Evolutionary conservation across 2,329 filamentous ascomycete species (phyloP).

Genomic region (Lachnum nothofagi): DNA sequence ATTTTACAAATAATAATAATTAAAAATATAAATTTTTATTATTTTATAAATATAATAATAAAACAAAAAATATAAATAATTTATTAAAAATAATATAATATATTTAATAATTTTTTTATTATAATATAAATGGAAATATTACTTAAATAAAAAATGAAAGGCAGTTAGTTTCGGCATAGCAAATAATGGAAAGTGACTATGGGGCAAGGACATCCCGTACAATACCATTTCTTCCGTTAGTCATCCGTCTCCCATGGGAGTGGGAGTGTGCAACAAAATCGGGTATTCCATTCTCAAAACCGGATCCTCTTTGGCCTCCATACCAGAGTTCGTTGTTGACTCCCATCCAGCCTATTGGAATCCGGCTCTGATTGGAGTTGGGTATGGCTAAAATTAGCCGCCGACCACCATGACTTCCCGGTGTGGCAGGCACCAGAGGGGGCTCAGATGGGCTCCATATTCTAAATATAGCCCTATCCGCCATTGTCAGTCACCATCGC

Average conservation of each 20-base stretch:
- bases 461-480: no score
- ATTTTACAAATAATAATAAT: slow-evolving; percentile 16
- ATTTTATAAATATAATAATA: slow-evolving; percentile 5
- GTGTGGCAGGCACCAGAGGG: neutral
- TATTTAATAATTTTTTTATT: slow-evolving; percentile 3
- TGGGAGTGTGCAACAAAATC: no score
- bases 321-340: slow-evolving; percentile 11
- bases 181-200: slow-evolving; percentile 1
- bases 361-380: slow-evolving; percentile 7
- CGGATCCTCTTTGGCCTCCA: slow-evolving; percentile 11
- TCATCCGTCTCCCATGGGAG: no score
- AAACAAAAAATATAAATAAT: neutral
- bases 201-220: no score
- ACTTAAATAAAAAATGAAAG: slow-evolving; percentile 1
- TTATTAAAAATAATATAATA: slow-evolving; percentile 1
- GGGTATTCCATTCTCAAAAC: no score
- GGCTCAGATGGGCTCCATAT: no score
- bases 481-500: no score
- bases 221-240: no score
- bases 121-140: slow-evolving; percentile 5
- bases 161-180: slow-evolving; percentile 1
- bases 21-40: neutral
- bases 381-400: slow-evolving; percentile 13
- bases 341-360: slow-evolving; percentile 16
- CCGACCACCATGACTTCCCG: slow-evolving; percentile 6